phyloP scores from a whole-genome alignment of 2,329 filamentous ascomycete genomes.

The Venturia pyrina region DNA sequence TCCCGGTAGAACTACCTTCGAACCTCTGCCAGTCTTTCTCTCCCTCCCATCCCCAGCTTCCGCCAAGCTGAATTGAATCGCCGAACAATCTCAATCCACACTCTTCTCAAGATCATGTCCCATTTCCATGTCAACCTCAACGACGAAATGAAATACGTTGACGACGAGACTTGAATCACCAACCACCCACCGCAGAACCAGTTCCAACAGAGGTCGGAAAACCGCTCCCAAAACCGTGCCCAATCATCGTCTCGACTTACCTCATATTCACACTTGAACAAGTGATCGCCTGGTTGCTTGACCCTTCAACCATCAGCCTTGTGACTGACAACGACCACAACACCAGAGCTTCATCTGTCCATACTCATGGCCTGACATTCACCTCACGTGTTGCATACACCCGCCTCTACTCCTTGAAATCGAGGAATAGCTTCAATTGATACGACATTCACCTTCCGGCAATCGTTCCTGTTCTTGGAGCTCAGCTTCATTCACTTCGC shows the following conservation, averaged over 20 bases:
- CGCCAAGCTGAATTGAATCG: neutral
- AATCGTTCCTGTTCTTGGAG: neutral
- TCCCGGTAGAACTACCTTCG: neutral
- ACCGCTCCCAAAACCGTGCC: neutral
- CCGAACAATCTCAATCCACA: neutral
- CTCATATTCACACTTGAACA: neutral
- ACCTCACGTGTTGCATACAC: neutral
- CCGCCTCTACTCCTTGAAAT: neutral
- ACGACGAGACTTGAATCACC: neutral
- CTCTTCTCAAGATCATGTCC: neutral
- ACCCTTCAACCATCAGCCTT: neutral
- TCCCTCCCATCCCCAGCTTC: neutral
- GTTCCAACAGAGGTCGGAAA: neutral
- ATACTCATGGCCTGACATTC: neutral
- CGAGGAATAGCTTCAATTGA: neutral
- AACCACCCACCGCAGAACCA: neutral
- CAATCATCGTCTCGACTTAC: neutral
- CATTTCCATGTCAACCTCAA: neutral
- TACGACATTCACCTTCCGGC: neutral
- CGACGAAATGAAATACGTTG: neutral
- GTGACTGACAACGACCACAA: neutral
- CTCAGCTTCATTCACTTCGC: neutral
- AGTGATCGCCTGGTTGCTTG: neutral
- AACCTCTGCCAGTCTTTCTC: too few relatives aligned
- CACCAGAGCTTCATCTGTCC: neutral